Percentiles rank a stretch among this genome's conserved stretches.
These are phyloP conservation scores for Warburgia ugandensis DNA, from an alignment of 164 flowering plant species.

Conservation along the genomic window DNA sequence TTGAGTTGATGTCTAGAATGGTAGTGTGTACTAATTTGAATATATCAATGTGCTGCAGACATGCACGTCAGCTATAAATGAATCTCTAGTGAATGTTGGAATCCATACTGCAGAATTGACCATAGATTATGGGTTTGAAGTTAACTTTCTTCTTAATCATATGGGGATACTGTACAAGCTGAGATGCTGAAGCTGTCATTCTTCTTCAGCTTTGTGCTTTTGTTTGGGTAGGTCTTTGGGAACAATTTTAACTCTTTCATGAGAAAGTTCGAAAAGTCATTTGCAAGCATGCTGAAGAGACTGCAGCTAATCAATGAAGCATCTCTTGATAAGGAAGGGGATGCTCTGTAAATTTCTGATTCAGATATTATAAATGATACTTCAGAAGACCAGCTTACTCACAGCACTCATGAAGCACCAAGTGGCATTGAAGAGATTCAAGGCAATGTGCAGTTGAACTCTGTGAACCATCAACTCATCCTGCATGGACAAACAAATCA, in stretches of 20 bases:
- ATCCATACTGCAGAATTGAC: too few species aligned
- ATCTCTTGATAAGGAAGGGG: constrained; percentile 13
- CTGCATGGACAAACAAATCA: constrained; percentile 26
- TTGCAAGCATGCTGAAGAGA: constrained; percentile 73
- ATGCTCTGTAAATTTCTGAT: too few species aligned
- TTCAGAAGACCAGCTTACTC: constrained; percentile 3
- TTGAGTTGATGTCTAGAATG: too few species aligned
- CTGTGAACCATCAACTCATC: constrained; percentile 26
- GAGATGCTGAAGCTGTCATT: too few species aligned
- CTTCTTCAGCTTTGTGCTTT: too few species aligned
- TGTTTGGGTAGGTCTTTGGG: constrained; percentile 63
- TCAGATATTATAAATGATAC: neutral
- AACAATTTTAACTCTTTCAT: constrained; percentile 55
- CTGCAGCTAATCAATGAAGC: constrained; percentile 43
- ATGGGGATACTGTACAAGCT: too few species aligned
- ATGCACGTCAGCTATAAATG: too few species aligned
- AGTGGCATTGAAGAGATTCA: constrained; percentile 18
- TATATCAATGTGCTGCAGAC: too few species aligned
- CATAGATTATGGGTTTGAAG: too few species aligned
- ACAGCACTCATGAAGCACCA: neutral
- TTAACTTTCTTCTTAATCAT: too few species aligned
- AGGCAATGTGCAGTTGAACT: constrained; percentile 12
- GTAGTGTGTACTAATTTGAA: too few species aligned
- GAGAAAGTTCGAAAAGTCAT: constrained; percentile 70
- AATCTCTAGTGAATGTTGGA: too few species aligned